These are phyloP conservation scores for Cucurbita maxima DNA, from an alignment of 306 rosid species.

Conservation along the genomic window DNA sequence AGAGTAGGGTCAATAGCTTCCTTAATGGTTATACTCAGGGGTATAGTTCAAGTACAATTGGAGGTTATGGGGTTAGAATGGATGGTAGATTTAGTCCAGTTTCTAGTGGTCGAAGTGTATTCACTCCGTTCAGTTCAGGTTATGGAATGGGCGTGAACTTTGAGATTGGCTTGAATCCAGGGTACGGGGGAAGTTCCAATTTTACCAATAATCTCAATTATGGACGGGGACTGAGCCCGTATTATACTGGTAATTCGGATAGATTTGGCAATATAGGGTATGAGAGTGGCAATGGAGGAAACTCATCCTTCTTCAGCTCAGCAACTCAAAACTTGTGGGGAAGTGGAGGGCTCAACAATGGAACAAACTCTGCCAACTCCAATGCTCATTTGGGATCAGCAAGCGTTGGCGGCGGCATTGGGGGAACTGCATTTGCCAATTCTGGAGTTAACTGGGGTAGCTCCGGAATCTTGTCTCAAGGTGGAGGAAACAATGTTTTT, in stretches of 20 bases:
- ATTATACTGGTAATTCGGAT: constrained; percentile 52
- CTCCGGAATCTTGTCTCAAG: constrained; percentile 50
- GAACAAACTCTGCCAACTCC: constrained; percentile 48
- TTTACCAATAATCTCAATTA: constrained; percentile 51
- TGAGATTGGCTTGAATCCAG: constrained; percentile 67
- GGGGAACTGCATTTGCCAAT: constrained; percentile 55
- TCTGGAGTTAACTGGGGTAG: constrained; percentile 72
- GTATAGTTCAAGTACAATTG: constrained; percentile 52
- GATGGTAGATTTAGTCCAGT: constrained; percentile 85
- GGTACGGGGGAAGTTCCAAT: constrained; percentile 66
- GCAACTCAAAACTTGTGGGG: constrained; percentile 81
- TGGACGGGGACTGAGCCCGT: constrained; percentile 73
- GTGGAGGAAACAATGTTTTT: constrained; percentile 43
- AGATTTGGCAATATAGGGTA: constrained; percentile 52
- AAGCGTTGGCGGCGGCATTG: constrained; percentile 47
- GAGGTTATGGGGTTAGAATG: constrained; percentile 66
- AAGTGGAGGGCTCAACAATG: constrained; percentile 56
- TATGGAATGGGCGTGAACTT: constrained; percentile 76
- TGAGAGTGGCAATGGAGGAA: constrained; percentile 59
- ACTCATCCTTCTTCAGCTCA: constrained; percentile 65
- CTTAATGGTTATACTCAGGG: constrained; percentile 77
- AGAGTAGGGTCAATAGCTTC: constrained; percentile 72
- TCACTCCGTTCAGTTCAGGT: constrained; percentile 66
- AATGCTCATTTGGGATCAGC: constrained; percentile 57
- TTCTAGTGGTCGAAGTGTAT: constrained; percentile 67